Evolutionary conservation across 2,329 filamentous ascomycete species (phyloP).

Genomic region (Colletotrichum caudatum): DNA sequence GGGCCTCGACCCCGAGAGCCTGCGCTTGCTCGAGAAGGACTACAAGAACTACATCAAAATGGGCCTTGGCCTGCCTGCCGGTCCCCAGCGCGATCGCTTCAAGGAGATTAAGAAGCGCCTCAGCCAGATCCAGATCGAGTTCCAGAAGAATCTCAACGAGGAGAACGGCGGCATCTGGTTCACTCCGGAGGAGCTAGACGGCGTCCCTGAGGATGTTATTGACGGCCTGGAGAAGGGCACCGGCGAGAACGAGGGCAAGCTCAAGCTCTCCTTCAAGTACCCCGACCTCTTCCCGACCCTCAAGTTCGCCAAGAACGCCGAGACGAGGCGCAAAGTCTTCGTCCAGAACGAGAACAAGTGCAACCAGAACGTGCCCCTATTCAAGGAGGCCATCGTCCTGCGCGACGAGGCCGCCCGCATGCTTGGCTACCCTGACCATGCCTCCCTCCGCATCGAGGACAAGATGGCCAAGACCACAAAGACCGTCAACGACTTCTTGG

Average conservation of each 20-base stretch:
- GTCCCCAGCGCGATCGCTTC: slow-evolving; percentile 79
- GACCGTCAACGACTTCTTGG: slow-evolving; percentile 69
- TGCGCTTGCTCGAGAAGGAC: slow-evolving; percentile 81
- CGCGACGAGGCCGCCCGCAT: slow-evolving; percentile 68
- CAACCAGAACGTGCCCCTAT: slow-evolving; percentile 67
- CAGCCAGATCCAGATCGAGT: slow-evolving; percentile 78
- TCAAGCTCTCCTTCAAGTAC: slow-evolving; percentile 85
- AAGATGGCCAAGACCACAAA: slow-evolving; percentile 71
- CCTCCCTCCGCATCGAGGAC: slow-evolving; percentile 66
- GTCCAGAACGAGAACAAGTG: slow-evolving; percentile 86
- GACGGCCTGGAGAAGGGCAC: slow-evolving; percentile 77
- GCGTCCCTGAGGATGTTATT: slow-evolving; percentile 78
- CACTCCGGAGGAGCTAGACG: slow-evolving; percentile 77
- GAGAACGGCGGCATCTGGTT: slow-evolving; percentile 87
- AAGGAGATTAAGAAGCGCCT: slow-evolving; percentile 88
- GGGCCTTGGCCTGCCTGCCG: slow-evolving; percentile 77
- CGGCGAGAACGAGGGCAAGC: slow-evolving; percentile 77
- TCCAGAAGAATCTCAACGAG: slow-evolving; percentile 85
- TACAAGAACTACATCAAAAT: slow-evolving; percentile 82
- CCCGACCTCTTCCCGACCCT: slow-evolving; percentile 82
- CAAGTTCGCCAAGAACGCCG: slow-evolving; percentile 80
- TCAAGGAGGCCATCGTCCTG: slow-evolving; percentile 66
- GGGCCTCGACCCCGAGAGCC: slow-evolving; percentile 74
- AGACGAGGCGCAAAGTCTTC: slow-evolving; percentile 76
- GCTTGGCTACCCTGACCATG: slow-evolving; percentile 68